Evolutionary conservation across 352 stramenopile genomes (phyloP), one percentile per base, ranked within the genome.

Genomic region (Pythium rishiriense): DNA sequence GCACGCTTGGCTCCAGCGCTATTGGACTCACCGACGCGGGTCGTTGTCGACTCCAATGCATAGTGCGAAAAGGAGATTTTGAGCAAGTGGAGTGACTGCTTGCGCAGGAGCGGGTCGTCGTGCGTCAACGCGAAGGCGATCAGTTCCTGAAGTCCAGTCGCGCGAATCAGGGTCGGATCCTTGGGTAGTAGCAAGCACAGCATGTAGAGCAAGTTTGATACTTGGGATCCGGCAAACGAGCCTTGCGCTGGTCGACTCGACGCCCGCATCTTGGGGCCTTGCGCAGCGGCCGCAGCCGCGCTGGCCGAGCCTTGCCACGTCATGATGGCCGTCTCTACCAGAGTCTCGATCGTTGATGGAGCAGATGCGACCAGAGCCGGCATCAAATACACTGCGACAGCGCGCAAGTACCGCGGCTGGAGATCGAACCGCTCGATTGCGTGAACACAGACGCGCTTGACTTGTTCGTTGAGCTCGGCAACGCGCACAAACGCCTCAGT

Each of bases 41-140:
- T 52, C 4, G 46, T 26, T 17, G 75, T 66, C 10, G 17, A 48
- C 28, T 53, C 24, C 56, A 79, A 19, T 4, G 66, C 59, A 42
- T 78, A 87, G 72, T 86, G 65, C 2, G 78, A 79, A 46, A 93
- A 88, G 0, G 81, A 73, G 14, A 83, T 66, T 57, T 89, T 87
- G 24, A 93, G 72, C 58, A 91, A 52, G 50, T 87, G 79, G 22
- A 93, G 62, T 21, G 74, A 81, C 26, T 91, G 83, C 56, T 93
- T 93, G 22, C 85, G 76, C 12, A 91, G 49, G 41, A 91, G 51
- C 17, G 79, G 48, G 39, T 91, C 85, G 31, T 66, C 56, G 51
- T 85, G 70, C 21, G 74, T 69, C 19, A 93, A 70, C 19, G 81
- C 74, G 45, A 79, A 76, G 3, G 77, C 78, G 12, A 88, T 66